Evolutionary conservation across 257 asterid species (phyloP).

Genomic region (Lithospermum erythrorhizon): DNA sequence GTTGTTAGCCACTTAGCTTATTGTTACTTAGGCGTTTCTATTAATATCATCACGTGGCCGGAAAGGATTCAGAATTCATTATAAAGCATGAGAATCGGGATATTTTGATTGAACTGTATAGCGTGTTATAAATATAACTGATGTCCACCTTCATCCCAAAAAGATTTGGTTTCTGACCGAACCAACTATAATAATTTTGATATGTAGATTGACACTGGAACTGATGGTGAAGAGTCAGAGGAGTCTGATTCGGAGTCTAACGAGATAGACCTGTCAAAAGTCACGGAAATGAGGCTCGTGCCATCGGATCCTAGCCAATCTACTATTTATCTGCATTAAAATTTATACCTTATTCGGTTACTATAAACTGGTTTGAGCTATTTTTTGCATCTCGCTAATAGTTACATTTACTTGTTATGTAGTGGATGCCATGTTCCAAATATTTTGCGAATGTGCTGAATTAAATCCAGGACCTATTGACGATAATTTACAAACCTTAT

Average conservation of each 20-base stretch:
- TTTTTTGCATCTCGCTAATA: slow-evolving; percentile 1
- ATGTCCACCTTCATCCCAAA: too few relatives aligned
- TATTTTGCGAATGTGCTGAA: slow-evolving; percentile 96
- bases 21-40: too few relatives aligned
- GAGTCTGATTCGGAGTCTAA: slow-evolving; percentile 56
- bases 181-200: too few relatives aligned
- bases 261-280: slow-evolving; percentile 47
- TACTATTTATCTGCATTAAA: slow-evolving; percentile 11
- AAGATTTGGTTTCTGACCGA: too few relatives aligned
- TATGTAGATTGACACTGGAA: slow-evolving; percentile 67
- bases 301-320: slow-evolving; percentile 78
- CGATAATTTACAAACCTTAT: slow-evolving; percentile 23
- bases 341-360: slow-evolving; percentile 1
- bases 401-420: slow-evolving; percentile 12
- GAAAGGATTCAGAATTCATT: too few relatives aligned
- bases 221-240: slow-evolving; percentile 56
- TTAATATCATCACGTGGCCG: too few relatives aligned
- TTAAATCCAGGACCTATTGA: slow-evolving; percentile 78
- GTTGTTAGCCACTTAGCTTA: too few relatives aligned
- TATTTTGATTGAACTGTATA: too few relatives aligned
- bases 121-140: too few relatives aligned
- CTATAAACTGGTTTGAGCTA: background rate
- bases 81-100: too few relatives aligned
- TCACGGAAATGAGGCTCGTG: slow-evolving; percentile 84
- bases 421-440: slow-evolving; percentile 71